A percentile compares a stretch with the other conserved stretches of the same genome.
Evolutionary conservation across 306 rosid genomes (phyloP).

Genomic region (Cicer bijugum): DNA sequence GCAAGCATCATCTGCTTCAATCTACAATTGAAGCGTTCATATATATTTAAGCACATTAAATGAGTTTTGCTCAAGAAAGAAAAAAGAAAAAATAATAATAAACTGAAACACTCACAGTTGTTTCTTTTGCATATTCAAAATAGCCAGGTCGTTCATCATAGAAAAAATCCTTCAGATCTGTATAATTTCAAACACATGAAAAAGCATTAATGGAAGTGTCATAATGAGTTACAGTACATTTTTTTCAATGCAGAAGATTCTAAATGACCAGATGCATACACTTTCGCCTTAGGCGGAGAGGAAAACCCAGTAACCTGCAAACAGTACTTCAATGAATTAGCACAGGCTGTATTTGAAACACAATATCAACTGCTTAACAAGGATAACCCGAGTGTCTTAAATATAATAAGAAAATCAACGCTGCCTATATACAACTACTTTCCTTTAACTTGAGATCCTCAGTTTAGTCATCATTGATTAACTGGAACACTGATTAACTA

Average conservation of each 20-base stretch:
- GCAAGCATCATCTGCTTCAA: slow-evolving; percentile 79
- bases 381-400: slow-evolving; percentile 9
- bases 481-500: slow-evolving; percentile 2
- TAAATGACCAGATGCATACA: slow-evolving; percentile 58
- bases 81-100: not conserved
- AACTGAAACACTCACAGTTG: slow-evolving; percentile 61
- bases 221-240: slow-evolving; percentile 18
- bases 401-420: slow-evolving; percentile 10
- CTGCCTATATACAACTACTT: slow-evolving; percentile 31
- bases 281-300: slow-evolving; percentile 77
- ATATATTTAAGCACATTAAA: slow-evolving; percentile 19
- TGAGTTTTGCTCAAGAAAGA: slow-evolving; percentile 25
- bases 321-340: slow-evolving; percentile 48
- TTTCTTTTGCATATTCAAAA: slow-evolving; percentile 85
- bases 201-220: slow-evolving; percentile 19
- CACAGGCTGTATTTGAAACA: slow-evolving; percentile 23
- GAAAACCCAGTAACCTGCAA: slow-evolving; percentile 75
- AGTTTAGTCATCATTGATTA: slow-evolving; percentile 33
- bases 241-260: slow-evolving; percentile 36
- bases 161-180: slow-evolving; percentile 80
- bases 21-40: slow-evolving; percentile 52
- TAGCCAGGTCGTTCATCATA: slow-evolving; percentile 67
- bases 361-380: slow-evolving; percentile 35
- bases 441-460: slow-evolving; percentile 26
- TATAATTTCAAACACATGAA: slow-evolving; percentile 34